phyloP scores from a whole-genome alignment of 1,139 yeast species.

The Kurtzmaniella quercitrusa region DNA sequence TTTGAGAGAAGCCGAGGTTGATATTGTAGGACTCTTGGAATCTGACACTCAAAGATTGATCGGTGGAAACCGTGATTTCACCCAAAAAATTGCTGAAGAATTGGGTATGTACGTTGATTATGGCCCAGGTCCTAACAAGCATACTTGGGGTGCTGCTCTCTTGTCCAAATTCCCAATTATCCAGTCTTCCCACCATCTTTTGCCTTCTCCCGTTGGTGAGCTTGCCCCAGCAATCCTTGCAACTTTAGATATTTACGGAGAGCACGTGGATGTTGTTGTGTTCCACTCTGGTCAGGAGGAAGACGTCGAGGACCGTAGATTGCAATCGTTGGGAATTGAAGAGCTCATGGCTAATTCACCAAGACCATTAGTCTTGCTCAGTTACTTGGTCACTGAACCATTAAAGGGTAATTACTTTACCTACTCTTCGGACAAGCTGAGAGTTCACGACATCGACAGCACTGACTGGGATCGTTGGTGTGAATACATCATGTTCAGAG shows the following conservation, averaged over 20 bases:
- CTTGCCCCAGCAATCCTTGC: slow-evolving; percentile 98
- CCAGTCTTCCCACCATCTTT: slow-evolving; percentile 81
- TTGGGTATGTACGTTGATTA: slow-evolving; percentile 92
- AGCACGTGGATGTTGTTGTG: slow-evolving; percentile 83
- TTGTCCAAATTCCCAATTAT: slow-evolving; percentile 91
- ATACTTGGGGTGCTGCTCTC: slow-evolving; percentile 96
- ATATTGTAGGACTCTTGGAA: slow-evolving; percentile 86
- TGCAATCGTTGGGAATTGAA: slow-evolving; percentile 75
- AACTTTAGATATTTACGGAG: slow-evolving; percentile 86
- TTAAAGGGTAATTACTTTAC: slow-evolving; percentile 86
- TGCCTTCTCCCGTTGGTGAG: slow-evolving; percentile 96
- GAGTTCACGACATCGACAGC: slow-evolving; percentile 92
- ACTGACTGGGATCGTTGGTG: slow-evolving; percentile 98
- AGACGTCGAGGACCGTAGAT: slow-evolving; percentile 86
- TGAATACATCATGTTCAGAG: slow-evolving; percentile 87
- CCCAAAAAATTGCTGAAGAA: slow-evolving; percentile 89
- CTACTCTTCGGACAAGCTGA: slow-evolving; percentile 75
- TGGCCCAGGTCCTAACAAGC: slow-evolving; percentile 97
- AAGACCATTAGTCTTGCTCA: slow-evolving; percentile 76
- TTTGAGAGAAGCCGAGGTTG: slow-evolving; percentile 80
- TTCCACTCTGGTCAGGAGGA: slow-evolving; percentile 99
- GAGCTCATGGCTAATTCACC: slow-evolving; percentile 75
- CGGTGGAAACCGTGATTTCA: slow-evolving; percentile 92
- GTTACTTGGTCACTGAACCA: slow-evolving; percentile 88
- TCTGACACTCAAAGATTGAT: slow-evolving; percentile 90